phyloP scores from a whole-genome alignment of 2,329 filamentous ascomycete genomes.

The Rasamsonia emersonii region DNA sequence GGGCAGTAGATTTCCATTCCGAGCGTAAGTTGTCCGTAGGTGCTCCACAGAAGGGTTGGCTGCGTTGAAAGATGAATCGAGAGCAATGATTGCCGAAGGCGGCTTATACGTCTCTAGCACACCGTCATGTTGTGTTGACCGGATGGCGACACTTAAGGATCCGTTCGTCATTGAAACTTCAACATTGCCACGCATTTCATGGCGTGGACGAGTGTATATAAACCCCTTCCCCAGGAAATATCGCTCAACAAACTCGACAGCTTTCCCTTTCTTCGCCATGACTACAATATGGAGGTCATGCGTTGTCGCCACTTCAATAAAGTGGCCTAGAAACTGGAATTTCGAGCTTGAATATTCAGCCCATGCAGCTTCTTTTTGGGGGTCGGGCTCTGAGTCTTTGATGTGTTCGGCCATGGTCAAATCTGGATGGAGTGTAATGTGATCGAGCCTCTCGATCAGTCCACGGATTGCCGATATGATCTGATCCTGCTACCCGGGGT shows the following conservation, averaged over 20 bases:
- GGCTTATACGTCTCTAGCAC: slow-evolving; percentile 24
- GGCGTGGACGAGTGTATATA: slow-evolving; percentile 18
- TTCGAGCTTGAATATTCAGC: slow-evolving; percentile 41
- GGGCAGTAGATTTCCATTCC: slow-evolving; percentile 28
- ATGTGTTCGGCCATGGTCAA: slow-evolving; percentile 33
- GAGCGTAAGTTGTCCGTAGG: slow-evolving; percentile 29
- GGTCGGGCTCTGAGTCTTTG: slow-evolving; percentile 23
- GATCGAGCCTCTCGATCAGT: slow-evolving; percentile 30
- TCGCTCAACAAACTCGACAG: slow-evolving; percentile 31
- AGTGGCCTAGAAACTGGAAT: slow-evolving; percentile 35
- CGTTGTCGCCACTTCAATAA: slow-evolving; percentile 27
- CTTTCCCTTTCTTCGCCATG: slow-evolving; percentile 26
- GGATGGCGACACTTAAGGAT: slow-evolving; percentile 28
- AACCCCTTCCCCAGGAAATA: slow-evolving; percentile 36
- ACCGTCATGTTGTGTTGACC: slow-evolving; percentile 20
- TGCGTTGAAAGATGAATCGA: slow-evolving; percentile 35
- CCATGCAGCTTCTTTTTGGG: slow-evolving; percentile 33
- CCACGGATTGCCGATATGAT: slow-evolving; percentile 24
- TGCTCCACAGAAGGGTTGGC: slow-evolving; percentile 31
- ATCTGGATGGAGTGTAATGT: slow-evolving; percentile 37
- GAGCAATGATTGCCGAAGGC: slow-evolving; percentile 33
- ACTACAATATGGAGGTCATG: slow-evolving; percentile 33
- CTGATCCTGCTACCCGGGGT: slow-evolving; percentile 19
- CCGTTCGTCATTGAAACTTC: slow-evolving; percentile 30
- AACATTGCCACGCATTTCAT: slow-evolving; percentile 23